phyloP scores from a whole-genome alignment of 2,329 filamentous ascomycete genomes.

The Berkeleyomyces rouxiae region DNA sequence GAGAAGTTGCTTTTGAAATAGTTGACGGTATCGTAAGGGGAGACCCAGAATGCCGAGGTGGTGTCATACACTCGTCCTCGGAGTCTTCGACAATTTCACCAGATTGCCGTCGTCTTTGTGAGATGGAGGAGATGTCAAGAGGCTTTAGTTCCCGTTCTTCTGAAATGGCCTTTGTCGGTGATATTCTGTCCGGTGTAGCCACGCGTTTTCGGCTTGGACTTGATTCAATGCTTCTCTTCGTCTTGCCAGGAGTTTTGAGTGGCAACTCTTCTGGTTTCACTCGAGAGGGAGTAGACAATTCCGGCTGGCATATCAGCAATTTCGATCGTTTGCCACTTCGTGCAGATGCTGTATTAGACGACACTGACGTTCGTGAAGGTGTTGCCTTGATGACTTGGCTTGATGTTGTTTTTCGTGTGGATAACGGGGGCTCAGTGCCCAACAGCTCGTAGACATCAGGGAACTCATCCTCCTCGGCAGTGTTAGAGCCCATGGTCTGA shows the following conservation, averaged over 20 bases:
- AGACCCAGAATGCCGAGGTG: constrained; percentile 19
- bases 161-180: constrained; percentile 8
- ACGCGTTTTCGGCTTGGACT: constrained; percentile 12
- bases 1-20: background rate
- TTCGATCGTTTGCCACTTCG: constrained; percentile 10
- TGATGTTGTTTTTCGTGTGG: constrained; percentile 19
- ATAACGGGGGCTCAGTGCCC: constrained; percentile 24
- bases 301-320: constrained; percentile 4
- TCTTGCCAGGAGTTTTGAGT: background rate
- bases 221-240: background rate
- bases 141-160: background rate
- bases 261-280: constrained; percentile 10
- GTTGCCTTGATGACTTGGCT: background rate
- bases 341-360: background rate
- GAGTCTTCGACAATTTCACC: constrained; percentile 36
- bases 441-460: constrained; percentile 36
- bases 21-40: background rate
- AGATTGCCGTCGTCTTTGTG: constrained; percentile 17
- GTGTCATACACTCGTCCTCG: constrained; percentile 36
- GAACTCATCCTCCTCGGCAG: constrained; percentile 29
- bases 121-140: background rate
- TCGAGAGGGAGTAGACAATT: constrained; percentile 16
- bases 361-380: constrained; percentile 1
- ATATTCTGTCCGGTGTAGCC: constrained; percentile 11
- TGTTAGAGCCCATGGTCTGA: constrained; percentile 15